phyloP scores from a whole-genome alignment of 2,329 filamentous ascomycete species.

The Colletotrichum limetticola region DNA sequence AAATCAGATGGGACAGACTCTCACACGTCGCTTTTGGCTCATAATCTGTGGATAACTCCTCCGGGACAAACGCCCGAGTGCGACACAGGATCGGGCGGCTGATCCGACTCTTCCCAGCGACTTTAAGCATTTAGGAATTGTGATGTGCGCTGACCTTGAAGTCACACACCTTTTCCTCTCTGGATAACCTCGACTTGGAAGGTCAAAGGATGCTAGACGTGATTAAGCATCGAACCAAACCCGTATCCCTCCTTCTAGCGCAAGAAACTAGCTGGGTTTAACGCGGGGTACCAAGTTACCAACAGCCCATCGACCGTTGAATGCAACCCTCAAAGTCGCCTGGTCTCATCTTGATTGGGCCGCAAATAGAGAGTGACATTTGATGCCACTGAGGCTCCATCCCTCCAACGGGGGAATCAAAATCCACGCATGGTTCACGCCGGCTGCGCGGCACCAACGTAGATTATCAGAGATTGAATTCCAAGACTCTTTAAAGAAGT shows the following conservation, averaged over 20 bases:
- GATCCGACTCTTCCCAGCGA: background rate
- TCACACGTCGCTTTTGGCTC: background rate
- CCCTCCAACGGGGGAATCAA: slow-evolving; percentile 3
- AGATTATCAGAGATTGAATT: background rate
- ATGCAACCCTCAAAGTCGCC: slow-evolving; percentile 16
- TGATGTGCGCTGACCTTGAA: background rate
- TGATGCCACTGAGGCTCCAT: background rate
- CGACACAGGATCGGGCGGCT: slow-evolving; percentile 11
- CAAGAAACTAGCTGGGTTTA: background rate
- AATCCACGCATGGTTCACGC: slow-evolving; percentile 18
- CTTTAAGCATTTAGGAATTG: background rate
- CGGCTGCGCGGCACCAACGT: background rate
- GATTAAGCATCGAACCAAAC: background rate
- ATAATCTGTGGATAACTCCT: background rate
- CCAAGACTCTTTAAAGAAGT: background rate
- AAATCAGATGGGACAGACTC: background rate
- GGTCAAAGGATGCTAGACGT: background rate
- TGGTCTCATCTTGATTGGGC: slow-evolving; percentile 5
- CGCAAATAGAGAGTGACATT: slow-evolving; percentile 7
- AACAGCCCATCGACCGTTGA: background rate
- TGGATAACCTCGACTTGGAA: background rate
- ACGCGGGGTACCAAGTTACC: slow-evolving; percentile 6
- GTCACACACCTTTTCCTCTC: background rate
- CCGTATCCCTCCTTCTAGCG: background rate
- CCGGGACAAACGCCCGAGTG: slow-evolving; percentile 7